Conservation (phyloP, 2,329 filamentous ascomycete species). For the Colletotrichum sp. region DNA sequence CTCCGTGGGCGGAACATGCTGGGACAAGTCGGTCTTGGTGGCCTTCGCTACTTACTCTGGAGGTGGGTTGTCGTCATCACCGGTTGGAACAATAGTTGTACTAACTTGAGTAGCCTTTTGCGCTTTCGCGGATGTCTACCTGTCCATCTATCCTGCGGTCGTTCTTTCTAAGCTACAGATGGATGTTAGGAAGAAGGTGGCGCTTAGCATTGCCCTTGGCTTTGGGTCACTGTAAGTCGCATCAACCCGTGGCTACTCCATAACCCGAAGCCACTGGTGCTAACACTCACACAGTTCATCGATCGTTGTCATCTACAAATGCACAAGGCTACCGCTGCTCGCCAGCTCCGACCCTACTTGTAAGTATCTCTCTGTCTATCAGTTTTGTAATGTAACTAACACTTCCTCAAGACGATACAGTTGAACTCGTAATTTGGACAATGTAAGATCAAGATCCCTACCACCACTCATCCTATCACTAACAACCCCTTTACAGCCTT, state of each 20-base stretch:
- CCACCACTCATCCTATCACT: rapidly evolving
- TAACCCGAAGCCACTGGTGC: background rate
- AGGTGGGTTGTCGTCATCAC: slow-evolving; percentile 27
- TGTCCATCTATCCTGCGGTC: slow-evolving; percentile 44
- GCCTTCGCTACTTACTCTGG: slow-evolving; percentile 44
- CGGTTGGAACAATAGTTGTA: background rate
- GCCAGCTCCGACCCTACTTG: slow-evolving; percentile 28
- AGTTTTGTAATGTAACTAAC: background rate
- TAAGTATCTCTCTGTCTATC: background rate
- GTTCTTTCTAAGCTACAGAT: slow-evolving; percentile 42
- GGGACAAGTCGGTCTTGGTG: slow-evolving; percentile 38
- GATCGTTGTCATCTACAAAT: slow-evolving; percentile 34
- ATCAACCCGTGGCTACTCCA: background rate
- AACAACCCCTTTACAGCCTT: slow-evolving; percentile 23
- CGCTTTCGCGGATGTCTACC: slow-evolving; percentile 42
- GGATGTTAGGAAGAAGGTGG: slow-evolving; percentile 44
- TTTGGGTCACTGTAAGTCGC: slow-evolving; percentile 40
- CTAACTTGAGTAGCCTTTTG: slow-evolving; percentile 30
- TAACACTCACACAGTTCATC: slow-evolving; percentile 25
- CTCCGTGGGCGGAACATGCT: slow-evolving; percentile 34
- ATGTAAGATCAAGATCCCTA: slow-evolving; percentile 32
- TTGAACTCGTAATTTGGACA: slow-evolving; percentile 50
- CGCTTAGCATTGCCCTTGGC: slow-evolving; percentile 39
- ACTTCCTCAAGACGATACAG: slow-evolving; percentile 33
- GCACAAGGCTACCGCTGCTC: slow-evolving; percentile 36